Evolutionary conservation across 805 yeast genomes (phyloP).

Genomic region (Torulaspora indica): DNA sequence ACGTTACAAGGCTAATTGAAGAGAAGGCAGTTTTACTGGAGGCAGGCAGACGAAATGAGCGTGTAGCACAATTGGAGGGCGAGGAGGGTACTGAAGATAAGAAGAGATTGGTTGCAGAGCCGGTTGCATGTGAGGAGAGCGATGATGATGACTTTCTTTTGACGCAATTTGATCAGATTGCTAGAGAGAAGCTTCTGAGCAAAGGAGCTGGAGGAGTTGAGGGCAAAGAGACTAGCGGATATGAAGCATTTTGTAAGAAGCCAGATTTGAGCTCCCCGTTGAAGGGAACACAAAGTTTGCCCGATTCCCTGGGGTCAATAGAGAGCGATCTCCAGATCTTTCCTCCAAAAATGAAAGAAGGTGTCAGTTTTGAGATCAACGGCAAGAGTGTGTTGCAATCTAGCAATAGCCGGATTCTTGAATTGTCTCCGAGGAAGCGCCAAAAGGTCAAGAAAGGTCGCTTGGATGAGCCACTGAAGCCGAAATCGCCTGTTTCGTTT

Average conservation of each 20-base stretch:
- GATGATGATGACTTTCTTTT: conserved; percentile 24
- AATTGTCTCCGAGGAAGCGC: background rate
- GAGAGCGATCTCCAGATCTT: conserved; percentile 1
- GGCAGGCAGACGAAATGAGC: background rate
- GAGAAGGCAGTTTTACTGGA: conserved; percentile 3
- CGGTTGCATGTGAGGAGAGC: conserved; percentile 4
- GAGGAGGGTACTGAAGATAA: conserved; percentile 1
- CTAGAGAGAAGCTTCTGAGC: conserved; percentile 7
- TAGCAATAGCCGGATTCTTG: background rate
- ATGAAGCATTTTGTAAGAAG: background rate
- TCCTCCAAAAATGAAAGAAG: background rate
- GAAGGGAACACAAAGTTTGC: conserved; percentile 11
- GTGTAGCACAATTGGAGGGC: background rate
- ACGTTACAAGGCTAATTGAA: conserved; percentile 19
- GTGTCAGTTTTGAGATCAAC: background rate
- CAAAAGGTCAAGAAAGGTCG: conserved; percentile 5
- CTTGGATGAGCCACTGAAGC: background rate
- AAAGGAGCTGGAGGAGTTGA: conserved; percentile 1
- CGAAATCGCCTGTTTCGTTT: conserved; percentile 10
- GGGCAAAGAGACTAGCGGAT: background rate
- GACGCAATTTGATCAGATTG: conserved; percentile 22
- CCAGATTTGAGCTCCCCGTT: conserved; percentile 16
- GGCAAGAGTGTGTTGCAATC: conserved; percentile 1
- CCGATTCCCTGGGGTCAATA: conserved; percentile 5
- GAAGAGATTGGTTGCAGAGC: background rate